Base-by-base conservation (phyloP, 163 green algal genomes). In the Coccomyxa subellipsoidea region DNA sequence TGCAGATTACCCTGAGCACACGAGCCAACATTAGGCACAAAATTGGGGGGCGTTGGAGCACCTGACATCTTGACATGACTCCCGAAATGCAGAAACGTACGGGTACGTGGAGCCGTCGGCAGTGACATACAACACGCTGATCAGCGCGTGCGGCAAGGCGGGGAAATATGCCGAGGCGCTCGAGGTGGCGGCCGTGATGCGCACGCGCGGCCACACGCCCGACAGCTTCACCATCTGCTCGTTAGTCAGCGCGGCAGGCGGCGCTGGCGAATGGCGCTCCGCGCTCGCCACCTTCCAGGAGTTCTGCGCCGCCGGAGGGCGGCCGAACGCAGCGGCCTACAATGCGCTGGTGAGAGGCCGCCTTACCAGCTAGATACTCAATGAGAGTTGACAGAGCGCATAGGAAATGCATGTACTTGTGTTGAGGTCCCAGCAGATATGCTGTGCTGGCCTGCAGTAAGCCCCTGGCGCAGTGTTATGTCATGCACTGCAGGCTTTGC, bases 111-210 rank as follows among this genome's bases (percentile, higher is more conserved):
- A 38, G 76, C 71, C 82, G 8, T 80, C 73, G 5, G 9, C 35
- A 38, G 47, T 86, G 27, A 84, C 79, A 0, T 97, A 96, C 91
- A 93, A 88, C 82, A 91, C 85, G 23, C 82, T 95, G 27, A 94
- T 97, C 79, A 93, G 87, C 75, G 93, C 91, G 0, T 95, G 91
- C 76, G 93, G 92, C 80, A 94, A 93, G 84, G 93, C 90, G 21
- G 92, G 90, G 75, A 84, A 81, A 81, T 96, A 92, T 92, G 82
- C 92, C 25, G 76, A 93, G 69, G 93, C 93, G 12, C 78, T 95
- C 39, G 85, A 89, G 81, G 84, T 96, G n/a, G 89, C 91, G 21
- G 81, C 93, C 80, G 69, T 35, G n/a, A 40, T 54, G 80, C 66
- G 25, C 40, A 54, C 7, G 66, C 47, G 10, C 81, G 76, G 80